Base-by-base conservation (phyloP, 768 basidiomycete genomes). In the Rhizopogon sp. region DNA sequence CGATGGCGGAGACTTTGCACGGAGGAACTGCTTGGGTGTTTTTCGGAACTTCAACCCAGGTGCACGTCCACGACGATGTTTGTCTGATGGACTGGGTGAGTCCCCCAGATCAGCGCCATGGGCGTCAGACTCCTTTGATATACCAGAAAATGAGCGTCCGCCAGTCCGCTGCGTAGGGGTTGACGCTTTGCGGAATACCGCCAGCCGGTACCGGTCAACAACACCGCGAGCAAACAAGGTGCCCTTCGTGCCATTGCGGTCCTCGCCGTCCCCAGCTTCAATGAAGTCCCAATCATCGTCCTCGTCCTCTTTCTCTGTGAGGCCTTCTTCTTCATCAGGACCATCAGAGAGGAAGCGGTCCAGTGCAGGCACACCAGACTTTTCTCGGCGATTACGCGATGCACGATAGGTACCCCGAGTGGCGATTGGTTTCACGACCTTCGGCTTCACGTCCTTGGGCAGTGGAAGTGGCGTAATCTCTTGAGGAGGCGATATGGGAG, bases 281-380 rank as follows among this genome's bases (percentile, higher is more conserved):
- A 96, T 79, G 58, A 94, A 82, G 79, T 94, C 93, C 93, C 93
- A 96, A 54, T 93, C 93, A 41, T 92, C 88, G 50, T 93, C 91
- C 52, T 86, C 83, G 17, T 84, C 83, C 7, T 72, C 70, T 50
- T 54, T 72, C 62, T 77, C 77, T 17, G 72, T 74, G 53, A 64
- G 66, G 31, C 72, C 72, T 1, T 62, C 74, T 16, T 77, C 76
- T 56, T 74, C 76, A 29, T 76, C 76, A 56, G 71, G 71, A 39
- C 69, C 77, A 64, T 83, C 84, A 13, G 80, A 79, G 29, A 90
- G 70, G 64, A 84, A 83, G 44, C 83, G 80, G 68, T 93, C 90
- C 68, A 94, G 72, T 1, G 90, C 90, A 14, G 84, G 79, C 42
- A 93, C 81, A 55, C 90, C 91, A 31, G 91, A 93, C 65, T 90